Evolutionary conservation across 2,329 filamentous ascomycete species (phyloP).

Genomic region (Calonectria naviculata): DNA sequence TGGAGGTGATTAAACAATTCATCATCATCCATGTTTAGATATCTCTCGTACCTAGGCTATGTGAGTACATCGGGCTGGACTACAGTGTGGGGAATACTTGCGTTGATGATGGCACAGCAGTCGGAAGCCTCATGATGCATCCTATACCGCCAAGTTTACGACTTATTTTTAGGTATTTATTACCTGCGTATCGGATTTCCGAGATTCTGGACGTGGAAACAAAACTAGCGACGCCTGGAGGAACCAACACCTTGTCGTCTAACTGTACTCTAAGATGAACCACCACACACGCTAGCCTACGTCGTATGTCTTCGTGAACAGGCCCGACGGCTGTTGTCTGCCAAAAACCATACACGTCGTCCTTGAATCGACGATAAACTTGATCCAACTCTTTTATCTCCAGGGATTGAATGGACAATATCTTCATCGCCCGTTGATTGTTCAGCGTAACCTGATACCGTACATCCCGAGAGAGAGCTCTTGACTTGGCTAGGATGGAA

Average conservation of each 20-base stretch:
- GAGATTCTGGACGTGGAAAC: slow-evolving; percentile 34
- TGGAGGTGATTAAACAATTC: slow-evolving; percentile 41
- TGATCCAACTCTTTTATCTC: slow-evolving; percentile 25
- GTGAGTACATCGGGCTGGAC: background rate
- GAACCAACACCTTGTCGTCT: slow-evolving; percentile 28
- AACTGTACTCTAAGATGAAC: slow-evolving; percentile 43
- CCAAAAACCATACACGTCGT: slow-evolving; percentile 41
- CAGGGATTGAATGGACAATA: slow-evolving; percentile 32
- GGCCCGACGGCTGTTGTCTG: background rate
- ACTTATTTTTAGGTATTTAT: slow-evolving; percentile 47
- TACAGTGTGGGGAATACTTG: slow-evolving; percentile 25
- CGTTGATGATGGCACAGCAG: slow-evolving; percentile 46
- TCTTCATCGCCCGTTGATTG: slow-evolving; percentile 45
- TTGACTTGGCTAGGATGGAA: slow-evolving; percentile 41
- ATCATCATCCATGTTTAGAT: slow-evolving; percentile 47
- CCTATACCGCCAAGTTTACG: slow-evolving; percentile 42
- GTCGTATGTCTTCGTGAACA: slow-evolving; percentile 38
- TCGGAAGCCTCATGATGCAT: slow-evolving; percentile 44
- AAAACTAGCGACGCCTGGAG: slow-evolving; percentile 30
- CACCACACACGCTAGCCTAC: slow-evolving; percentile 42
- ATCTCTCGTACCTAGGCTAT: slow-evolving; percentile 43
- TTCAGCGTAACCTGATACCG: slow-evolving; percentile 43
- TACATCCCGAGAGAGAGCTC: slow-evolving; percentile 40
- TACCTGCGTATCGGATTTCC: slow-evolving; percentile 45
- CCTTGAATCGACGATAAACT: slow-evolving; percentile 20